Percentiles rank a stretch among this genome's conserved stretches.
These are phyloP conservation scores for Fusarium paranaense DNA, from an alignment of 2,329 filamentous ascomycete species.

Conservation along the genomic window DNA sequence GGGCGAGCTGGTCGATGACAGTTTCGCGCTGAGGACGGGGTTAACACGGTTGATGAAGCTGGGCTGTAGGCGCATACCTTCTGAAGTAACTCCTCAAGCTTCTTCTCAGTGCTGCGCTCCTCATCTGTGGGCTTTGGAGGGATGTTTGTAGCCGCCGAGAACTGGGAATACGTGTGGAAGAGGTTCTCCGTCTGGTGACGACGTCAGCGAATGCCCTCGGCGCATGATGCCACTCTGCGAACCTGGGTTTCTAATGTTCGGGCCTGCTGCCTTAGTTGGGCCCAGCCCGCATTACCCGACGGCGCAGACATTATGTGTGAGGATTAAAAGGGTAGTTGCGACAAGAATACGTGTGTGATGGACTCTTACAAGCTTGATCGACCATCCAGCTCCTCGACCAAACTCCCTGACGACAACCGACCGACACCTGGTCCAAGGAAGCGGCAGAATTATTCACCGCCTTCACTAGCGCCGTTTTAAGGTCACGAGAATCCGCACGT, in stretches of 20 bases:
- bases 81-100: slow-evolving; percentile 86
- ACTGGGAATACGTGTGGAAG: slow-evolving; percentile 91
- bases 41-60: slow-evolving; percentile 18
- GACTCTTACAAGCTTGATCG: slow-evolving; percentile 20
- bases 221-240: slow-evolving; percentile 44
- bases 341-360: slow-evolving; percentile 26
- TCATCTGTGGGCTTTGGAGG: slow-evolving; percentile 87
- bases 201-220: slow-evolving; percentile 34
- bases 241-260: slow-evolving; percentile 92
- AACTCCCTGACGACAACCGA: slow-evolving; percentile 42
- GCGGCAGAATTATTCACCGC: slow-evolving; percentile 48
- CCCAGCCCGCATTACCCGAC: slow-evolving; percentile 77
- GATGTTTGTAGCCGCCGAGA: slow-evolving; percentile 82
- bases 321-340: neutral
- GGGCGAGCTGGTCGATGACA: slow-evolving; percentile 83
- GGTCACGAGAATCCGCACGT: slow-evolving; percentile 42
- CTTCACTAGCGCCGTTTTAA: neutral
- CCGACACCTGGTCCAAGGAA: slow-evolving; percentile 38
- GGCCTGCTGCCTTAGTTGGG: slow-evolving; percentile 93
- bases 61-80: slow-evolving; percentile 65
- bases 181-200: slow-evolving; percentile 79
- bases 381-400: slow-evolving; percentile 22
- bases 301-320: slow-evolving; percentile 61
- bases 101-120: slow-evolving; percentile 81
- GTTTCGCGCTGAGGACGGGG: slow-evolving; percentile 74